A percentile compares a stretch with the other conserved stretches of the same genome.
phyloP scores from a whole-genome alignment of 2,329 filamentous ascomycete species.

The Blastomyces silverae region DNA sequence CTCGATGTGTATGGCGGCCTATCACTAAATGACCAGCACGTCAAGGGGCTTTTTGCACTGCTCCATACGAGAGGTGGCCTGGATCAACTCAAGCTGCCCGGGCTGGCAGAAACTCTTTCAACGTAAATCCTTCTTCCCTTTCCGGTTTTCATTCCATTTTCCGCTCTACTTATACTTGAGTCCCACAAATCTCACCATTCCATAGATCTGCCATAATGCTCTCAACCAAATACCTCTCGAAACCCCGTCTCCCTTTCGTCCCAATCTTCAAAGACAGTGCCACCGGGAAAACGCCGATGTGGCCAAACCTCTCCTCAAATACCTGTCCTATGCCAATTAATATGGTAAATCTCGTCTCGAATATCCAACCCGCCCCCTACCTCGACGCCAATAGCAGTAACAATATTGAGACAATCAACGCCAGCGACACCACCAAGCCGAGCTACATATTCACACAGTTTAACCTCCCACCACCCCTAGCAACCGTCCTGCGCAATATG shows the following conservation, averaged over 20 bases:
- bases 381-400: not conserved
- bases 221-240: constrained; percentile 24
- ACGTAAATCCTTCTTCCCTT: constrained; percentile 29
- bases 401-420: not conserved
- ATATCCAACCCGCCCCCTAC: not conserved
- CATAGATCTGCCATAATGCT: constrained; percentile 25
- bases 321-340: constrained; percentile 14
- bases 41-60: constrained; percentile 26
- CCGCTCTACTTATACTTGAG: not conserved
- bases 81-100: constrained; percentile 32
- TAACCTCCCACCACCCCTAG: constrained; percentile 15
- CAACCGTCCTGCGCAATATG: constrained; percentile 24
- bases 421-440: not conserved
- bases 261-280: constrained; percentile 23
- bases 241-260: constrained; percentile 24
- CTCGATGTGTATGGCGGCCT: constrained; percentile 26
- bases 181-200: not conserved
- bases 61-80: constrained; percentile 36
- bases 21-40: constrained; percentile 25
- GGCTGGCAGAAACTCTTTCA: constrained; percentile 34
- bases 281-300: constrained; percentile 21
- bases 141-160: not conserved
- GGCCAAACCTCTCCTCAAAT: constrained; percentile 15
- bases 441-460: constrained; percentile 12
- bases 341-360: constrained; percentile 1